A percentile compares a stretch with the other conserved stretches of the same genome.
These are phyloP conservation scores for Elaeagnus macrophylla DNA, from an alignment of 306 rosid genomes.

Conservation along the genomic window DNA sequence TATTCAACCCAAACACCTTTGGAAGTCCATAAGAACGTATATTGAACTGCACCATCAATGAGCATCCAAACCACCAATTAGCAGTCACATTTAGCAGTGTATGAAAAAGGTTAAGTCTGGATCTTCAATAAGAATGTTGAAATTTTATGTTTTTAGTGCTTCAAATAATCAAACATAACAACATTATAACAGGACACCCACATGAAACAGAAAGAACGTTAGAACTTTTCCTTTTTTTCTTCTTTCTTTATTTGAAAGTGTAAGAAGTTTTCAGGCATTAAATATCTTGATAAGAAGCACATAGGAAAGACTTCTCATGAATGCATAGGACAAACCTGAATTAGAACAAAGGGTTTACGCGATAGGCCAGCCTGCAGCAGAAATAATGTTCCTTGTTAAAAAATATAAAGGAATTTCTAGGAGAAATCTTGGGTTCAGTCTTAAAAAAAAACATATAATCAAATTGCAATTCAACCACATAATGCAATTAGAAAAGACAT, in stretches of 20 bases:
- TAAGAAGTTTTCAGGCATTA: not conserved
- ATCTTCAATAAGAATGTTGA: no score
- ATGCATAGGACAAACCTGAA: conserved; percentile 57
- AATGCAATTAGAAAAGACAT: not conserved
- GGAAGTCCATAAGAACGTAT: no score
- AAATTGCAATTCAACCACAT: not conserved
- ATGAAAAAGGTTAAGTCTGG: no score
- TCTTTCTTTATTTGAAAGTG: not conserved
- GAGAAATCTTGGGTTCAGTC: not conserved
- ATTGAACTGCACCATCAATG: no score
- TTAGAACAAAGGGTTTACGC: conserved; percentile 76
- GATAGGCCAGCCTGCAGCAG: conserved; percentile 85
- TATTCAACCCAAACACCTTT: no score
- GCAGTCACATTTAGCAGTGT: no score
- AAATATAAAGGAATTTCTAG: not conserved
- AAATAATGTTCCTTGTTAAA: conserved; percentile 15
- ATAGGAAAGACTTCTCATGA: not conserved
- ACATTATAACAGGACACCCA: no score
- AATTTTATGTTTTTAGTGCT: no score
- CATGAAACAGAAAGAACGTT: no score
- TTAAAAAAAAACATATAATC: not conserved
- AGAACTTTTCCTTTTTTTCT: not conserved
- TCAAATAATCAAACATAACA: no score
- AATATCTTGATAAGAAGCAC: conserved; percentile 2
- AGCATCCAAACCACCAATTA: no score